Percentiles rank a stretch among this genome's conserved stretches.
phyloP scores from a whole-genome alignment of 2,329 filamentous ascomycete genomes.

The Teratosphaeria destructans region DNA sequence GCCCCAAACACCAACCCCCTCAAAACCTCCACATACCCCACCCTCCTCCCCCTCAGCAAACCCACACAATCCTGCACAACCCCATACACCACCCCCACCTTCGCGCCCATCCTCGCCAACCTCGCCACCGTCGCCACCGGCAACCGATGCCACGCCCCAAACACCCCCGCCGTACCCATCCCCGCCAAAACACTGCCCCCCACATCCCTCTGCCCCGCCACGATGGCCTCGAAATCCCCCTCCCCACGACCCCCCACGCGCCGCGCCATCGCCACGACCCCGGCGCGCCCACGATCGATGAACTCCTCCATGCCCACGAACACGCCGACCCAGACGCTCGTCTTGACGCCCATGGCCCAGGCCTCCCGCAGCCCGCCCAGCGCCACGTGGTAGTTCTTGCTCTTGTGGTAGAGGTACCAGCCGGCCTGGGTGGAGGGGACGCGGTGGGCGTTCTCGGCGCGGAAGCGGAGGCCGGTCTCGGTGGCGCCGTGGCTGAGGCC shows the following conservation, averaged over 20 bases:
- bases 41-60: conserved; percentile 57
- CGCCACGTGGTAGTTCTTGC: conserved; percentile 84
- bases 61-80: conserved; percentile 67
- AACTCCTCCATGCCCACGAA: conserved; percentile 79
- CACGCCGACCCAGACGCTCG: conserved; percentile 61
- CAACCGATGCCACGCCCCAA: conserved; percentile 77
- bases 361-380: conserved; percentile 71
- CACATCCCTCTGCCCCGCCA: conserved; percentile 51
- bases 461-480: conserved; percentile 60
- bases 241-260: conserved; percentile 30
- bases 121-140: conserved; percentile 51
- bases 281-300: conserved; percentile 64
- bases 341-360: conserved; percentile 58
- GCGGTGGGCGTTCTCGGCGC: conserved; percentile 92
- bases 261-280: conserved; percentile 39
- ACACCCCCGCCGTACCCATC: conserved; percentile 71
- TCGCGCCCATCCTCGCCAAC: conserved; percentile 69
- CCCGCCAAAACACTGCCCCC: conserved; percentile 74
- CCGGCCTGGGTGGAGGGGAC: conserved; percentile 66
- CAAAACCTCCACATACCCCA: conserved; percentile 62
- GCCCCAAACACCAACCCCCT: conserved; percentile 18
- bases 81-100: conserved; percentile 71
- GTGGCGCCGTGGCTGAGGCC: conserved; percentile 23
- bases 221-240: conserved; percentile 27
- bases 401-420: conserved; percentile 99